Evolutionary conservation across 179 eudicot genomes (phyloP).

Genomic region (Beta corolliflora): DNA sequence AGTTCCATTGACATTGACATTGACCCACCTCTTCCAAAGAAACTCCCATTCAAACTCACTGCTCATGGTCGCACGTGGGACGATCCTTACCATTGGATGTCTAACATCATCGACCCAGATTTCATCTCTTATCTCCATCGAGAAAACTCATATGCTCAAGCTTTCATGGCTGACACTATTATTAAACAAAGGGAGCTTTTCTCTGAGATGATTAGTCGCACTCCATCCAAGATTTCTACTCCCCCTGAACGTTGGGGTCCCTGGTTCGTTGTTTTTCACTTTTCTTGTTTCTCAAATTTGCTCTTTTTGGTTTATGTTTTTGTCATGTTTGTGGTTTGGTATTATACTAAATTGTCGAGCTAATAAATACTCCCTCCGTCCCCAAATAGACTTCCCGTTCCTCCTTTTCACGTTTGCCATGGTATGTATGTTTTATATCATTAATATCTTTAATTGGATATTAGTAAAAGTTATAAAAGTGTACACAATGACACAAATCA

Average conservation of each 20-base stretch:
- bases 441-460: too few species aligned
- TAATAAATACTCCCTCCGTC: too few species aligned
- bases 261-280: conserved; percentile 51
- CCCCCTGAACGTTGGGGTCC: conserved; percentile 87
- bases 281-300: too few species aligned
- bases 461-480: too few species aligned
- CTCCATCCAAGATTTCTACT: conserved; percentile 58
- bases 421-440: too few species aligned
- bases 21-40: conserved; percentile 65
- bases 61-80: conserved; percentile 65
- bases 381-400: too few species aligned
- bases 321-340: background rate
- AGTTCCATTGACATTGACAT: conserved; percentile 23
- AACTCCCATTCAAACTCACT: conserved; percentile 57
- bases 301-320: background rate
- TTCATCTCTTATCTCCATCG: conserved; percentile 49
- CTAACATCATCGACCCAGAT: conserved; percentile 72
- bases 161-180: conserved; percentile 68
- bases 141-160: conserved; percentile 71
- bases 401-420: too few species aligned
- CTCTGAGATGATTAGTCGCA: conserved; percentile 60
- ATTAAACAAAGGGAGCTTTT: conserved; percentile 47
- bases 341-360: too few species aligned
- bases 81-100: conserved; percentile 98
- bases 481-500: too few species aligned